phyloP scores from a whole-genome alignment of 176 grass and related monocot species.

The Lolium multiflorum region DNA sequence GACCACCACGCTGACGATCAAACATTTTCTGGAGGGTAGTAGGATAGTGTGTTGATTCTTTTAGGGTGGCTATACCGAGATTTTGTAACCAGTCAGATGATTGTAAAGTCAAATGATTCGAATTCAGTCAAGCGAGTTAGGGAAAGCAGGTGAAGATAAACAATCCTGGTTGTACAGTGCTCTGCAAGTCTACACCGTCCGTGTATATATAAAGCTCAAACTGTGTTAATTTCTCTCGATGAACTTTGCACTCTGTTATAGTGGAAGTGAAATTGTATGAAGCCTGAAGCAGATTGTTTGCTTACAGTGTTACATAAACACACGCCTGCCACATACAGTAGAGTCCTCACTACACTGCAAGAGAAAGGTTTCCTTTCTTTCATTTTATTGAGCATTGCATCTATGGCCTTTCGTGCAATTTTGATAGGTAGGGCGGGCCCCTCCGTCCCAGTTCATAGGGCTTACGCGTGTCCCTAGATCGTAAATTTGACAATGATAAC shows the following conservation, averaged over 20 bases:
- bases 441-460: too few species aligned
- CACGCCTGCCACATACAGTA: too few species aligned
- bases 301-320: too few species aligned
- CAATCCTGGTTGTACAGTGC: slow-evolving; percentile 24
- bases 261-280: not conserved
- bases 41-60: slow-evolving; percentile 42
- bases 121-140: not conserved
- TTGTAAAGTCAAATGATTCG: not conserved
- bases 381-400: too few species aligned
- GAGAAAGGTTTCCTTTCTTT: too few species aligned
- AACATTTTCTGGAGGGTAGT: slow-evolving; percentile 25
- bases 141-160: not conserved
- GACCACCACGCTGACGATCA: slow-evolving; percentile 31
- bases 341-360: too few species aligned
- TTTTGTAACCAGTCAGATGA: slow-evolving; percentile 38
- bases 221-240: not conserved
- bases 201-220: slow-evolving; percentile 11
- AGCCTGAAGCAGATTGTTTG: not conserved
- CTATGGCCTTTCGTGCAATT: too few species aligned
- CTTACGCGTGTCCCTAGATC: too few species aligned
- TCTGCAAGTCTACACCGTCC: slow-evolving; percentile 1
- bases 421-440: too few species aligned
- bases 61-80: slow-evolving; percentile 20
- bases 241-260: not conserved
- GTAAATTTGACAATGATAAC: too few species aligned